Conservation (phyloP, 495 filamentous ascomycete genomes). For the Cercophora scortea region DNA sequence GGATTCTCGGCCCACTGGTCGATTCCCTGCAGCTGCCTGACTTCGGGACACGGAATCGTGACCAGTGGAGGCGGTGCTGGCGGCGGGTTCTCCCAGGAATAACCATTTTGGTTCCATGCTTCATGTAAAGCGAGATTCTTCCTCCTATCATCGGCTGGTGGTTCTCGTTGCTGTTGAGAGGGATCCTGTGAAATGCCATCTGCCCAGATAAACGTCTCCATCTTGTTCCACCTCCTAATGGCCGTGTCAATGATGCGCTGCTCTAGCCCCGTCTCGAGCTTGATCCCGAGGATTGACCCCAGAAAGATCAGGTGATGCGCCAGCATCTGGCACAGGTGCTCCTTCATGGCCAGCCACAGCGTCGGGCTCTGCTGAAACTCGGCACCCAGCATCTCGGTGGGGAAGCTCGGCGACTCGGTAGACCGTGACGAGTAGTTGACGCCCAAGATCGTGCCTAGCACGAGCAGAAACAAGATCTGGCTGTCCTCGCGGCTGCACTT, state of each 20-base stretch:
- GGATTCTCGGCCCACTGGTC: constrained; percentile 20
- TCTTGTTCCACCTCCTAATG: constrained; percentile 20
- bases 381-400: not conserved
- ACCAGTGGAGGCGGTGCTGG: constrained; percentile 1
- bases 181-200: not conserved
- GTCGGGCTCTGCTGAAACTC: constrained; percentile 23
- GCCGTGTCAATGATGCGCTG: constrained; percentile 24
- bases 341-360: constrained; percentile 25
- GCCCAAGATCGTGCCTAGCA: constrained; percentile 20
- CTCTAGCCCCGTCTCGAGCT: constrained; percentile 19
- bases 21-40: not conserved
- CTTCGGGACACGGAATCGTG: constrained; percentile 7
- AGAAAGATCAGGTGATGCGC: constrained; percentile 27
- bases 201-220: constrained; percentile 18
- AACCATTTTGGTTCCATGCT: not conserved
- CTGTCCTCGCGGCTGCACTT: constrained; percentile 7
- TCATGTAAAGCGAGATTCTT: too few species aligned
- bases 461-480: constrained; percentile 24
- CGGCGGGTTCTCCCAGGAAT: constrained; percentile 3
- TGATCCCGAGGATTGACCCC: constrained; percentile 23
- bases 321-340: constrained; percentile 27
- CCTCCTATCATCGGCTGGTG: too few species aligned
- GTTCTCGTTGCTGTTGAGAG: too few species aligned
- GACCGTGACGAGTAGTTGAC: constrained; percentile 10
- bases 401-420: not conserved